Evolutionary conservation across 305 asterid genomes (phyloP).

Genomic region (Andrographis paniculata): DNA sequence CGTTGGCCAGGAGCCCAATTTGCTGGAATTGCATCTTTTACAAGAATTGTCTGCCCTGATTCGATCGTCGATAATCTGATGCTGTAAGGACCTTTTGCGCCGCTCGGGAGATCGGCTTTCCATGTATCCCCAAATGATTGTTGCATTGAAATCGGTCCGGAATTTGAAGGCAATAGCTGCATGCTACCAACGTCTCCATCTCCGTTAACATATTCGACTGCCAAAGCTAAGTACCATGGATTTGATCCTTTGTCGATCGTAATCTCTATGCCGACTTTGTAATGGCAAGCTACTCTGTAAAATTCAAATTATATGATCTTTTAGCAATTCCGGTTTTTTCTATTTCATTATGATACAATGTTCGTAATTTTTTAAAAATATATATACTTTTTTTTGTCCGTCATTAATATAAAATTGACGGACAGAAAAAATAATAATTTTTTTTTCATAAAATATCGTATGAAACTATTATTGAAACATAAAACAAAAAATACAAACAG

Average conservation of each 20-base stretch:
- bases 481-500: too few species aligned
- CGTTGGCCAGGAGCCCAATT: conserved; percentile 2
- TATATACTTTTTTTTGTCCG: too few species aligned
- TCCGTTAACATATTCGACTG: conserved; percentile 11
- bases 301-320: background rate
- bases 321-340: background rate
- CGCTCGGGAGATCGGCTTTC: background rate
- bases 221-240: conserved; percentile 16
- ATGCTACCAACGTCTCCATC: background rate
- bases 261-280: background rate
- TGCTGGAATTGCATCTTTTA: background rate
- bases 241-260: conserved; percentile 25
- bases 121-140: background rate
- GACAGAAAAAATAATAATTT: too few species aligned
- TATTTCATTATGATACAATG: background rate
- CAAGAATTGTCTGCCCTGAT: background rate
- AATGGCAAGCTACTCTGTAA: conserved; percentile 21
- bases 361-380: too few species aligned
- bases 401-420: too few species aligned
- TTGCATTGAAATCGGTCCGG: background rate
- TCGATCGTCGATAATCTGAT: background rate
- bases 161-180: background rate
- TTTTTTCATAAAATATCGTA: too few species aligned
- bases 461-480: too few species aligned
- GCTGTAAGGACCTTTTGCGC: background rate